Evolutionary conservation across 345 rosid genomes (phyloP).

Genomic region (Ceriops zippeliana): DNA sequence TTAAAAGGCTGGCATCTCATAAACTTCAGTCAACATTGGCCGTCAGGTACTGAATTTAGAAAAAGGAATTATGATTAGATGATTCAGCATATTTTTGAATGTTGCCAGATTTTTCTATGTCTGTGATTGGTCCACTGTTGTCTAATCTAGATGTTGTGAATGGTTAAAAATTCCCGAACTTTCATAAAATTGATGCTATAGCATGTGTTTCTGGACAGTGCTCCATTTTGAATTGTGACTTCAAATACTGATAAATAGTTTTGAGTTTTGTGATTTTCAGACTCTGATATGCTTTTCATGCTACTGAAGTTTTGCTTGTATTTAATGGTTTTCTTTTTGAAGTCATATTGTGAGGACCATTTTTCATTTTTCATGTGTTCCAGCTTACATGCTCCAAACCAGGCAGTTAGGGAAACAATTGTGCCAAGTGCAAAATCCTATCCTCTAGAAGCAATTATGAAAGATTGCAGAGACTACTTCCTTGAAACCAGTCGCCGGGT

Average conservation of each 20-base stretch:
- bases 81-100: background rate
- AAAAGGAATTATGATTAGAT: background rate
- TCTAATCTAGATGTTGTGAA: background rate
- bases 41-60: constrained; percentile 47
- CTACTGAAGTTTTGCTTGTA: background rate
- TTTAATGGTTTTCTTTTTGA: background rate
- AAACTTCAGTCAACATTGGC: constrained; percentile 98
- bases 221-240: background rate
- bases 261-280: background rate
- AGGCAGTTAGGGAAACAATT: constrained; percentile 78
- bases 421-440: constrained; percentile 97
- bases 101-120: background rate
- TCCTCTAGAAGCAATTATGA: constrained; percentile 86
- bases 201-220: no score
- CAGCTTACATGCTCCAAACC: constrained; percentile 94
- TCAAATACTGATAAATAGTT: constrained; percentile 1
- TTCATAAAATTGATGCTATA: background rate
- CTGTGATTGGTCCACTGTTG: background rate
- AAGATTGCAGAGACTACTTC: constrained; percentile 86
- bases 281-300: background rate
- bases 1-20: constrained; percentile 79
- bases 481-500: constrained; percentile 76
- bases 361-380: constrained; percentile 17
- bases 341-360: background rate
- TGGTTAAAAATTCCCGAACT: background rate